Evolutionary conservation across 2,329 filamentous ascomycete species (phyloP).

Genomic region (Calonectria fujianensis): DNA sequence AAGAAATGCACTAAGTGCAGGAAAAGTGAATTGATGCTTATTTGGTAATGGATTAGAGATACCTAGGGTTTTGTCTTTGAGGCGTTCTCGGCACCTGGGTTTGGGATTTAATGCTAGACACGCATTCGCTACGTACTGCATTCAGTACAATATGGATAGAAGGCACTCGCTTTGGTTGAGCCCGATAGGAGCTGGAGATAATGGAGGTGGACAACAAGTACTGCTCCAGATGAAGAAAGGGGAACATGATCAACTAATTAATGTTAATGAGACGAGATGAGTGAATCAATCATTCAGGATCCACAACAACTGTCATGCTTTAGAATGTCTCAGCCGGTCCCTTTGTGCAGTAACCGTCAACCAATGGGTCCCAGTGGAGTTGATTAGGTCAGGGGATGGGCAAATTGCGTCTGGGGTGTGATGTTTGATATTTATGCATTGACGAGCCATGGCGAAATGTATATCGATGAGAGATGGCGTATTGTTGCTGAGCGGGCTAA

Average conservation of each 20-base stretch:
- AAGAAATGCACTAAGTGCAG: constrained; percentile 51
- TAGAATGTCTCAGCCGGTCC: constrained; percentile 11
- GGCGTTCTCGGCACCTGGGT: constrained; percentile 54
- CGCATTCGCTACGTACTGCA: constrained; percentile 50
- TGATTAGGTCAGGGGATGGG: neutral
- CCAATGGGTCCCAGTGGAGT: neutral
- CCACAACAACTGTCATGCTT: neutral
- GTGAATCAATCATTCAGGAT: constrained; percentile 33
- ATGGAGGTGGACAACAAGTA: constrained; percentile 29
- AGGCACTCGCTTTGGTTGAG: constrained; percentile 44
- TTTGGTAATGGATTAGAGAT: constrained; percentile 55
- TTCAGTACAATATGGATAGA: constrained; percentile 44
- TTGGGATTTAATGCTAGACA: constrained; percentile 49
- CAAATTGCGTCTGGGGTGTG: neutral
- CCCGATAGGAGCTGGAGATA: constrained; percentile 29
- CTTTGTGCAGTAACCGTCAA: constrained; percentile 6
- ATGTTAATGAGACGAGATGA: constrained; percentile 53
- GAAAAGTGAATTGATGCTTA: constrained; percentile 34
- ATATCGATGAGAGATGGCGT: neutral
- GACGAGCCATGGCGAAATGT: neutral
- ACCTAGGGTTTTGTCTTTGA: constrained; percentile 48
- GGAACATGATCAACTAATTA: constrained; percentile 49
- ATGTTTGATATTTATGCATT: neutral
- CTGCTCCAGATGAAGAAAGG: constrained; percentile 38
- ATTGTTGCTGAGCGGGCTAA: neutral